These are phyloP conservation scores for Tanacetum coccineum DNA, from an alignment of 129 eudicot species.

Conservation along the genomic window DNA sequence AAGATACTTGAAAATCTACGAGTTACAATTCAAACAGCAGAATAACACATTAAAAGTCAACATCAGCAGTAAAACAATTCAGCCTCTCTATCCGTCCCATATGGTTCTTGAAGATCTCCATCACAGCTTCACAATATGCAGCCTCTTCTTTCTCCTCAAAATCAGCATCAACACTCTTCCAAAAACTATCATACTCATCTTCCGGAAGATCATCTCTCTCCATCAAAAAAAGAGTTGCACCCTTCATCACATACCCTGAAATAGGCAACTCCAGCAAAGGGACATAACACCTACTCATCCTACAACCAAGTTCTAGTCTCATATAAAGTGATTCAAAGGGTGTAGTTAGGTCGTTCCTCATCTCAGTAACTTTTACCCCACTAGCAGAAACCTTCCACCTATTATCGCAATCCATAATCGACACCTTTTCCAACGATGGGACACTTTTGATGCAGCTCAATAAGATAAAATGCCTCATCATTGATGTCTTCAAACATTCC, in stretches of 20 bases:
- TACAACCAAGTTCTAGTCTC: background rate
- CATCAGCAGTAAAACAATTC: no score
- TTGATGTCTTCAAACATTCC: background rate
- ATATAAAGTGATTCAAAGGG: background rate
- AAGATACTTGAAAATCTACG: no score
- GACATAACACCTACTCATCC: background rate
- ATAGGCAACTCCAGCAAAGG: background rate
- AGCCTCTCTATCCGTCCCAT: background rate
- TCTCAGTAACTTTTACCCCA: no score
- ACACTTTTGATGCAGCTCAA: background rate
- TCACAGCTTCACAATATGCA: constrained; percentile 1
- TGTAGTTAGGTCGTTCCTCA: no score
- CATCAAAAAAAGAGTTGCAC: background rate
- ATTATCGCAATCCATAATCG: background rate
- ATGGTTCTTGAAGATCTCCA: background rate
- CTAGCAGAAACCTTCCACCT: background rate
- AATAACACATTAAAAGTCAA: no score
- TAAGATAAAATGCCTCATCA: background rate
- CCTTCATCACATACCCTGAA: constrained; percentile 1
- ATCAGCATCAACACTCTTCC: background rate
- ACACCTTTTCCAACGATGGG: background rate
- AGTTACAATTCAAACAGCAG: no score
- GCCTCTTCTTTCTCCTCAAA: background rate
- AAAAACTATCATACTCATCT: background rate
- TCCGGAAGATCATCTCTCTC: background rate